Conservation (phyloP, 169 alveolate species). For the Cardiosporidium cionae region DNA sequence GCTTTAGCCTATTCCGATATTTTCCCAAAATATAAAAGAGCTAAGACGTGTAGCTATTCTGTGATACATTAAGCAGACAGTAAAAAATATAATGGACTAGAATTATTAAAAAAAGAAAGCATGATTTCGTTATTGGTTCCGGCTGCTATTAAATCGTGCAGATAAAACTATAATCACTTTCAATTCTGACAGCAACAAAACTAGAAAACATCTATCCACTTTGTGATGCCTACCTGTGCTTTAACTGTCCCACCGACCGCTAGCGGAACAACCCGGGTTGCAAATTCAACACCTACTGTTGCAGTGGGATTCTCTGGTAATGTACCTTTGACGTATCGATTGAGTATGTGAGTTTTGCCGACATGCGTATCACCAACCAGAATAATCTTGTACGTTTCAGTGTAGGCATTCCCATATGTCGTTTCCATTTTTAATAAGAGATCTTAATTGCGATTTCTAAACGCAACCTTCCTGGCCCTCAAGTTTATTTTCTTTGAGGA, state of each 20-base stretch:
- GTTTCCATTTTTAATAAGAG: too few relatives aligned
- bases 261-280: conserved; percentile 91
- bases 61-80: not conserved
- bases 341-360: conserved; percentile 87
- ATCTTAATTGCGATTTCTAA: too few relatives aligned
- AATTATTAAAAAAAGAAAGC: too few relatives aligned
- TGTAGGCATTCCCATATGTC: too few relatives aligned
- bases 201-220: conserved; percentile 38
- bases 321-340: conserved; percentile 88
- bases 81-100: too few relatives aligned
- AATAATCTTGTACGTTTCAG: conserved; percentile 51
- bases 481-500: too few relatives aligned
- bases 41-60: conserved; percentile 21
- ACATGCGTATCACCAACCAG: conserved; percentile 94
- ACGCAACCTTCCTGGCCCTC: too few relatives aligned
- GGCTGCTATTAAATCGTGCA: not conserved
- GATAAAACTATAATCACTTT: not conserved
- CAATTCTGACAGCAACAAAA: not conserved
- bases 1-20: too few relatives aligned
- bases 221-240: conserved; percentile 81
- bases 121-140: not conserved
- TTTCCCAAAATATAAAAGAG: too few relatives aligned
- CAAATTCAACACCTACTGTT: conserved; percentile 97
- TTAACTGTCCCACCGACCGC: conserved; percentile 90
- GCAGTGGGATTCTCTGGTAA: conserved; percentile 91